These are phyloP conservation scores for Rhododendron molle DNA, from an alignment of 148 eudicot genomes.

Conservation along the genomic window DNA sequence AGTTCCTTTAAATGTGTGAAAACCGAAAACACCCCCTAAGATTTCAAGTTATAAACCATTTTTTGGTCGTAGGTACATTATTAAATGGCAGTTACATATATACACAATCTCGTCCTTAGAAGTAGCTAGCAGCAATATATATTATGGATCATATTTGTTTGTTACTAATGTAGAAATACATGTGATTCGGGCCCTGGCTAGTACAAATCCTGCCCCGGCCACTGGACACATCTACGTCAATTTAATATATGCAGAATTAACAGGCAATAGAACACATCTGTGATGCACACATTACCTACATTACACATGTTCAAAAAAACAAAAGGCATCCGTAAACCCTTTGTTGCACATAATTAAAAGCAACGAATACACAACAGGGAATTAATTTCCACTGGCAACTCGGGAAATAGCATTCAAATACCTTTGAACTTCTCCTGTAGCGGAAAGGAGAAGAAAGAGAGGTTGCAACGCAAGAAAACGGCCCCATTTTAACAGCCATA, in stretches of 20 bases:
- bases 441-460: constrained; percentile 18
- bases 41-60: neutral
- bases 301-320: neutral
- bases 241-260: neutral
- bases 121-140: neutral
- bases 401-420: neutral
- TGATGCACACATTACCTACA: neutral
- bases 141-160: neutral
- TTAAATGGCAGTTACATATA: neutral
- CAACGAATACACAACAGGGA: neutral
- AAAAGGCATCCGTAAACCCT: constrained; percentile 1
- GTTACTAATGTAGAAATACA: neutral
- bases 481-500: constrained; percentile 20
- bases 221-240: neutral
- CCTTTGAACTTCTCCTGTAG: constrained; percentile 17
- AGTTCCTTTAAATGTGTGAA: neutral
- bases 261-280: neutral
- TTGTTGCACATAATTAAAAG: neutral
- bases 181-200: neutral
- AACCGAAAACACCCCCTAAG: too few relatives aligned
- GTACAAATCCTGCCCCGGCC: neutral
- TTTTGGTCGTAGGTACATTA: neutral
- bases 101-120: neutral
- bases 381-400: neutral
- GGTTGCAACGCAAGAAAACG: constrained; percentile 22